phyloP scores from a whole-genome alignment of 495 filamentous ascomycete species.

The Penicillium flavigenum region DNA sequence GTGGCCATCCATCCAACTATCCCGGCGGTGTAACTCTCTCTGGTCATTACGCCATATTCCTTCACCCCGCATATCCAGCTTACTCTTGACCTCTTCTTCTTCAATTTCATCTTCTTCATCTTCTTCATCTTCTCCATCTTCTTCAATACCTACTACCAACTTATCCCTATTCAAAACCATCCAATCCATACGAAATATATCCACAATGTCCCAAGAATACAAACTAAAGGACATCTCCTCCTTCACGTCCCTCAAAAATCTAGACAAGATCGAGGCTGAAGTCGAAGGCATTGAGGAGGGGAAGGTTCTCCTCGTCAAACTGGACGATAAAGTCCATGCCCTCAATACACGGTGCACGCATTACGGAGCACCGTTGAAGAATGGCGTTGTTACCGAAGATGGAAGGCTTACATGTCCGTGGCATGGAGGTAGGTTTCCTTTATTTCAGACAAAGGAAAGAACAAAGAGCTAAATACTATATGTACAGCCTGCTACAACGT shows the following conservation, averaged over 20 bases:
- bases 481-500: conserved; percentile 83
- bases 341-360: conserved; percentile 88
- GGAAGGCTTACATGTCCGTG: conserved; percentile 89
- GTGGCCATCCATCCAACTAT: neutral
- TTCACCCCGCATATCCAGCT: conserved; percentile 4
- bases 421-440: conserved; percentile 73
- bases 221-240: conserved; percentile 78
- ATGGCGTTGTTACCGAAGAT: conserved; percentile 77
- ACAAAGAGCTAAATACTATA: conserved; percentile 5
- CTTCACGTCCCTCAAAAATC: conserved; percentile 63
- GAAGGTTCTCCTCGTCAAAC: conserved; percentile 81
- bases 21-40: conserved; percentile 5
- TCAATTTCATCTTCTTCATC: neutral
- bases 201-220: conserved; percentile 67
- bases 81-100: neutral
- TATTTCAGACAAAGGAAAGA: neutral
- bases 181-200: conserved; percentile 2
- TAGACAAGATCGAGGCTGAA: conserved; percentile 84
- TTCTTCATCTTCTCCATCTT: neutral
- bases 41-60: conserved; percentile 7
- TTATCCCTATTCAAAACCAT: neutral
- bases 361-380: conserved; percentile 84
- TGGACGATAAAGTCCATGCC: conserved; percentile 71
- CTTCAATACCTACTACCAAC: neutral
- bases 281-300: conserved; percentile 82